Base-by-base conservation (phyloP, 441 rosid species). In the Populus hybrid region DNA sequence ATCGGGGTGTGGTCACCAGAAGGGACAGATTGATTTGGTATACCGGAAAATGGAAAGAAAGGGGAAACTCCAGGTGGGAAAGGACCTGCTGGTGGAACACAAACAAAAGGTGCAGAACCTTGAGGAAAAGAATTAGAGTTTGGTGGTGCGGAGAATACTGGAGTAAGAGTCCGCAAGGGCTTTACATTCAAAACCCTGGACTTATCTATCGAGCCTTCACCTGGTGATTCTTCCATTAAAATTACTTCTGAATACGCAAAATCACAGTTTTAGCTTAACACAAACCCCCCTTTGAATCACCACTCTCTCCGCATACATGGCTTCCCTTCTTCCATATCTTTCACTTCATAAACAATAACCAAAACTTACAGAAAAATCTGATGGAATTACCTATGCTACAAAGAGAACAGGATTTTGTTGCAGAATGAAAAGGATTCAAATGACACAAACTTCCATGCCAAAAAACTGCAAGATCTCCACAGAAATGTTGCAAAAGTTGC, bases 21-120 rank as follows among this genome's bases (percentile, higher is more conserved):
- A 34, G 61, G 61, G n/a, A 18, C 61, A 18, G 61, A 54, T 5
- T 54, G 67, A 67, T 75, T 79, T 75, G 71, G 82, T 24, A 74
- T 80, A n/a, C 77, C 87, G 23, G 80, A 35, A 83, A 88, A 90
- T 0, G 96, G 94, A 80, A 88, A 90, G 59, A 89, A 87, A 0
- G 92, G 88, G 6, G 93, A 73, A 79, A 85, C 75, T n/a, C 88
- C 91, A 24, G 89, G 76, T 10, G 95, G 89, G 72, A 80, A 88
- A 67, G 91, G 90, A 35, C 92, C 91, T 4, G 82, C 73, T 4
- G 92, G 89, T 24, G 88, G 84, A 0, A 81, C 79, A 32, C 84
- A 81, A 3, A 84, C 85, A 71, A 83, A 87, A 0, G 93, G 88
- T 1, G 91, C 77, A 73, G 82, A 83, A 10, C 74, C 80, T 71